These are phyloP conservation scores for Suillus bovinus DNA, from an alignment of 768 basidiomycete species.

Conservation along the genomic window DNA sequence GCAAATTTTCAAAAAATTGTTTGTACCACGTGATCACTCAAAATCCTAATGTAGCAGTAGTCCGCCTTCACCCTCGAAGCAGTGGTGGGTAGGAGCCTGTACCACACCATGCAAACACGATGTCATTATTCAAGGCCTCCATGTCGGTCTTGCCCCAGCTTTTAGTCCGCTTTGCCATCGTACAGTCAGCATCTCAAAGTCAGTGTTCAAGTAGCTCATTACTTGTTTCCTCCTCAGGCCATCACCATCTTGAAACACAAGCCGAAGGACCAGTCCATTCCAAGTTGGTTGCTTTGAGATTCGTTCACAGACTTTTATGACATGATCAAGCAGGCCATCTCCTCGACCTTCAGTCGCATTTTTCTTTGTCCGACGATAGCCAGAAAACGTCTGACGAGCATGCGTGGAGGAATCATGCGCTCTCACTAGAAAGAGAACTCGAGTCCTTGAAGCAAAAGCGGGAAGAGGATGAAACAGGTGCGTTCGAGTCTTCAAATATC, in stretches of 20 bases:
- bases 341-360: slow-evolving; percentile 27
- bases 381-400: neutral
- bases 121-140: no score
- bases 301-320: neutral
- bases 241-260: slow-evolving; percentile 26
- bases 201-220: neutral
- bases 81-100: no score
- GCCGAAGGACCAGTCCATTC: slow-evolving; percentile 23
- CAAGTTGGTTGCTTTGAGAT: slow-evolving; percentile 16
- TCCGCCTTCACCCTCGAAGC: no score
- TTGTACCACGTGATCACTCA: no score
- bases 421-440: slow-evolving; percentile 29
- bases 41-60: no score
- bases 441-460: slow-evolving; percentile 19
- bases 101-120: no score
- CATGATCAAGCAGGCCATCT: slow-evolving; percentile 22
- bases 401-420: slow-evolving; percentile 27
- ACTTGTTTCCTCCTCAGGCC: slow-evolving; percentile 13
- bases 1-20: no score
- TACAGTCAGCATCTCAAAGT: neutral
- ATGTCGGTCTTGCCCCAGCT: neutral
- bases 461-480: slow-evolving; percentile 26
- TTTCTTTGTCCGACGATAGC: slow-evolving; percentile 15
- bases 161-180: neutral
- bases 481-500: slow-evolving; percentile 4